Evolutionary conservation across 1,284 basidiomycete genomes (phyloP).

Genomic region (Xerocomus nothofagi): DNA sequence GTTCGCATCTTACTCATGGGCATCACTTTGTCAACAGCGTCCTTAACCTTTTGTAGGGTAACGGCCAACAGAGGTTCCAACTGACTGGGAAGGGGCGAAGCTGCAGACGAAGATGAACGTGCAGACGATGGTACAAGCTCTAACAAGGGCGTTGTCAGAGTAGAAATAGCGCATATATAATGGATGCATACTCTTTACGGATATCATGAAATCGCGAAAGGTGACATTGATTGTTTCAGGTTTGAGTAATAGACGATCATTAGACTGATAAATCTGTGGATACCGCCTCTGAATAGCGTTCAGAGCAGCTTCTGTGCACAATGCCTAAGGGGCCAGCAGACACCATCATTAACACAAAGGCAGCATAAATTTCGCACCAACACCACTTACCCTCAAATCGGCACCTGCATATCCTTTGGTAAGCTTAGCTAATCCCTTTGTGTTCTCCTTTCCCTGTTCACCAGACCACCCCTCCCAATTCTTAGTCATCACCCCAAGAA

Average conservation of each 20-base stretch:
- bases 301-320: conserved; percentile 95
- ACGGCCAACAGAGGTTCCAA: conserved; percentile 79
- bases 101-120: conserved; percentile 83
- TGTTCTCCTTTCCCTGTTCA: conserved; percentile 54
- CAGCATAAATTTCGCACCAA: background rate
- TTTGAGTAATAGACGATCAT: conserved; percentile 82
- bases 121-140: conserved; percentile 94
- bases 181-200: conserved; percentile 80
- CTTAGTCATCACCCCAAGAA: conserved; percentile 89
- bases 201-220: conserved; percentile 96
- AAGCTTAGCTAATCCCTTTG: conserved; percentile 77
- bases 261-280: conserved; percentile 96
- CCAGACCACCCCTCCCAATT: conserved; percentile 88
- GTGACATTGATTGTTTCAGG: conserved; percentile 87
- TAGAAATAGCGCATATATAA: conserved; percentile 1
- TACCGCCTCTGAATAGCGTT: conserved; percentile 96
- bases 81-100: conserved; percentile 83
- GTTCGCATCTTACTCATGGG: conserved; percentile 74
- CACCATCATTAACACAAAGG: conserved; percentile 8
- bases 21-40: conserved; percentile 66
- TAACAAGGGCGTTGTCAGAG: conserved; percentile 34
- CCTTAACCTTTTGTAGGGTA: conserved; percentile 71
- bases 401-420: conserved; percentile 99
- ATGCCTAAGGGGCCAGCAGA: conserved; percentile 52
- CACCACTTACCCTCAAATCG: conserved; percentile 77